Conservation (phyloP, 2,329 filamentous ascomycete genomes). For the Emmonsia crescens region DNA sequence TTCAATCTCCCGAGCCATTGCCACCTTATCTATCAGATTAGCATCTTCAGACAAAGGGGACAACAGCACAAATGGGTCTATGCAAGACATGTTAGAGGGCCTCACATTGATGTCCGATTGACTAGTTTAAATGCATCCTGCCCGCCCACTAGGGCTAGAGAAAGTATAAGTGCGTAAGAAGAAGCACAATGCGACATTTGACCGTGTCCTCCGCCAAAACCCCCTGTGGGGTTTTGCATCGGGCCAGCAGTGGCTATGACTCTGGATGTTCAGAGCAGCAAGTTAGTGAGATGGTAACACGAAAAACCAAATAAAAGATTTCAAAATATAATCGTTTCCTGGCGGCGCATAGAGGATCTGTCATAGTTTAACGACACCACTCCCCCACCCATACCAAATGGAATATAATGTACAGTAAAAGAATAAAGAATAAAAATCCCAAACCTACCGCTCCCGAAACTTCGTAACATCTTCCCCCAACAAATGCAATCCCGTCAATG, state of each 20-base stretch:
- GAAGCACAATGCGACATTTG: slow-evolving; percentile 82
- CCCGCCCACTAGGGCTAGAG: slow-evolving; percentile 67
- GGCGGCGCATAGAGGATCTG: not conserved
- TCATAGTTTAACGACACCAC: not conserved
- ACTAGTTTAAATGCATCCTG: slow-evolving; percentile 62
- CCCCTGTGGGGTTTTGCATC: slow-evolving; percentile 72
- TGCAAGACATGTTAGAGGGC: slow-evolving; percentile 3
- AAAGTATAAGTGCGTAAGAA: slow-evolving; percentile 73
- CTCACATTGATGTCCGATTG: slow-evolving; percentile 63
- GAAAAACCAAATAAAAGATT: not conserved
- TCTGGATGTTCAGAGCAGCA: slow-evolving; percentile 24
- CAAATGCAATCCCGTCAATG: slow-evolving; percentile 60
- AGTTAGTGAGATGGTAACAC: slow-evolving; percentile 5
- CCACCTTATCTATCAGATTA: slow-evolving; percentile 44
- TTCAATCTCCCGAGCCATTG: slow-evolving; percentile 80
- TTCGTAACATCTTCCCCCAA: slow-evolving; percentile 60
- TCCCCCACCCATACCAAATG: not conserved
- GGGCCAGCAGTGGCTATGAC: slow-evolving; percentile 63
- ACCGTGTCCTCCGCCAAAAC: slow-evolving; percentile 88
- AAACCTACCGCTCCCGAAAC: slow-evolving; percentile 51
- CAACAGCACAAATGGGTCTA: not conserved
- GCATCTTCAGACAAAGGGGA: slow-evolving; percentile 1
- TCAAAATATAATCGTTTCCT: not conserved
- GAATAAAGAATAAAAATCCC: not conserved
- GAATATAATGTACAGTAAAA: not conserved